A percentile compares a stretch with the other conserved stretches of the same genome.
Evolutionary conservation across 768 basidiomycete genomes (phyloP).

Genomic region (Hygrocybe coccinea): DNA sequence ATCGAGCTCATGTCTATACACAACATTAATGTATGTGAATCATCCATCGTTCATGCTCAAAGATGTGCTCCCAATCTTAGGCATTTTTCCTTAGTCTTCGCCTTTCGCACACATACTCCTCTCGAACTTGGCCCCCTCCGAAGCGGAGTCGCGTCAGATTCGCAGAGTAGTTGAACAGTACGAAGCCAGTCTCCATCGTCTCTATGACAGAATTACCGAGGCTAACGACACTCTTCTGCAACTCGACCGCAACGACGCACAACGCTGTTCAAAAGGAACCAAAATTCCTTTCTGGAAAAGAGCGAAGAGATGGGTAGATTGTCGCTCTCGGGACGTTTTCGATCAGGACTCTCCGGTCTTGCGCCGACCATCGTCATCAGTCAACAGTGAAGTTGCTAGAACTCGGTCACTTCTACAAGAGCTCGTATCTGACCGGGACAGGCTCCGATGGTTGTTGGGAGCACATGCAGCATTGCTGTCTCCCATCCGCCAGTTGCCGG

Average conservation of each 20-base stretch:
- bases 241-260: neutral
- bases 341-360: too few species aligned
- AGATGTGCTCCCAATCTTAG: too few species aligned
- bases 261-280: neutral
- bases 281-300: neutral
- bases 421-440: neutral
- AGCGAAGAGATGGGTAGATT: neutral
- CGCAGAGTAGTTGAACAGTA: neutral
- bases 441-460: neutral
- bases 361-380: neutral
- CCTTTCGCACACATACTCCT: neutral
- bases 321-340: too few species aligned
- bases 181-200: neutral
- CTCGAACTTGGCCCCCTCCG: neutral
- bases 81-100: neutral
- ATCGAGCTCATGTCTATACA: too few species aligned
- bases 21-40: too few species aligned
- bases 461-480: slow-evolving; percentile 12
- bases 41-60: too few species aligned
- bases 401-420: neutral
- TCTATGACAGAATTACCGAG: too few species aligned
- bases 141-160: neutral
- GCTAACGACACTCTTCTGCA: too few species aligned
- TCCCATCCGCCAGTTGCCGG: slow-evolving; percentile 20
- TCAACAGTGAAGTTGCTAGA: neutral